These are phyloP conservation scores for Polytrichum commune DNA, from an alignment of 225 moss, liverwort and hornwort genomes.

Conservation along the genomic window DNA sequence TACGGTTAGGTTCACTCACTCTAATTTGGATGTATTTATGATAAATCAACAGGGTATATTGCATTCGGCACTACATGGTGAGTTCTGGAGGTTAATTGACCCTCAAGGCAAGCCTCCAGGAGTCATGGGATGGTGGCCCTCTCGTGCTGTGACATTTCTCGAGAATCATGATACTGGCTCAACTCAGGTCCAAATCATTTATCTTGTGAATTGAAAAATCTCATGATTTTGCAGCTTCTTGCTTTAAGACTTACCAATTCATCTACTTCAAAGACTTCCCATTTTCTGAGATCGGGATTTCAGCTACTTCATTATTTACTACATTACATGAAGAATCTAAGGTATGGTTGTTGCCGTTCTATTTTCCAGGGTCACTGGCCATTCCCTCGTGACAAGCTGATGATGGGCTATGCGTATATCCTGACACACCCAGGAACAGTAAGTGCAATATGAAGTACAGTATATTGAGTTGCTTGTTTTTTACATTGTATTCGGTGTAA, in stretches of 20 bases:
- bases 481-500: neutral
- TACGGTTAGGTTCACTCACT: no score
- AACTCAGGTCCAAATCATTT: constrained; percentile 49
- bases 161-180: constrained; percentile 96
- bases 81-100: constrained; percentile 90
- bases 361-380: constrained; percentile 82
- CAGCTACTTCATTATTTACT: constrained; percentile 8
- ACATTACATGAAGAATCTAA: no score
- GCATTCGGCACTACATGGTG: constrained; percentile 82
- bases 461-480: neutral
- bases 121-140: constrained; percentile 96
- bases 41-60: constrained; percentile 68
- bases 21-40: no score
- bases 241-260: no score
- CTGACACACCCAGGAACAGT: constrained; percentile 88
- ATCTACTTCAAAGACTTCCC: no score
- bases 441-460: constrained; percentile 9
- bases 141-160: constrained; percentile 83
- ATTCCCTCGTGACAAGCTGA: constrained; percentile 80
- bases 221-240: no score
- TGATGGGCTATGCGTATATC: constrained; percentile 92
- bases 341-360: neutral
- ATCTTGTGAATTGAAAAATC: no score
- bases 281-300: no score
- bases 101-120: constrained; percentile 95